phyloP scores from a whole-genome alignment of 129 eudicot genomes.

The Escallonia rubra region DNA sequence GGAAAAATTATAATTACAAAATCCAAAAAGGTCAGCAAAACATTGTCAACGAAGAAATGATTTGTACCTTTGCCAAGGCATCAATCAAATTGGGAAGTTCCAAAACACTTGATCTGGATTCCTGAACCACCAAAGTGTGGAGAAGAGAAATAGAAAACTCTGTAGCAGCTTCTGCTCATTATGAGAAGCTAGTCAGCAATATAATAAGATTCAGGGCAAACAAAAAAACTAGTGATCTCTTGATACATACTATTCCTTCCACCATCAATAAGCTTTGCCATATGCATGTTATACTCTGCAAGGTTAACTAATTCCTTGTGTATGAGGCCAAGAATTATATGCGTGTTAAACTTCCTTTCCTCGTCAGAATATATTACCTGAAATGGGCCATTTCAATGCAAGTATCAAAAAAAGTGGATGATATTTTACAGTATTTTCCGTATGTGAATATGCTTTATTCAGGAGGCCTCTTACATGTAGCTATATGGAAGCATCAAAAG shows the following conservation, averaged over 20 bases:
- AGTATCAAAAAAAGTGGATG: too few species aligned
- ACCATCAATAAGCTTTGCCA: slow-evolving; percentile 91
- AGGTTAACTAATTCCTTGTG: slow-evolving; percentile 74
- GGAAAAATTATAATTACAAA: neutral
- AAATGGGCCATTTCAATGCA: too few species aligned
- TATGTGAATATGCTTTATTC: too few species aligned
- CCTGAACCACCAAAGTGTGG: neutral
- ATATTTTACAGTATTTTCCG: too few species aligned
- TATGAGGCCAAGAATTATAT: slow-evolving; percentile 83
- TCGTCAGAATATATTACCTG: slow-evolving; percentile 95
- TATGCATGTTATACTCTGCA: slow-evolving; percentile 84
- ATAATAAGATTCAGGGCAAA: too few species aligned
- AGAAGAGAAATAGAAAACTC: slow-evolving; percentile 2
- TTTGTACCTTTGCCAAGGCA: neutral
- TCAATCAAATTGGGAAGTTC: neutral
- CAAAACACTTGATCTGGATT: neutral
- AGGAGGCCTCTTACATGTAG: too few species aligned
- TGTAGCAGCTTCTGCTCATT: neutral
- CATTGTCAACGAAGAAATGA: neutral
- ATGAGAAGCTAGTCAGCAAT: neutral
- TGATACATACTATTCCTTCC: slow-evolving; percentile 86
- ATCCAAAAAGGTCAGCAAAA: neutral
- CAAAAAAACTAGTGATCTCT: neutral
- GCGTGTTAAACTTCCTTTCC: slow-evolving; percentile 85
- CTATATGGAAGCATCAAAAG: too few species aligned